Base-by-base conservation (phyloP, 495 filamentous ascomycete species). In the Aspergillus bridgeri region DNA sequence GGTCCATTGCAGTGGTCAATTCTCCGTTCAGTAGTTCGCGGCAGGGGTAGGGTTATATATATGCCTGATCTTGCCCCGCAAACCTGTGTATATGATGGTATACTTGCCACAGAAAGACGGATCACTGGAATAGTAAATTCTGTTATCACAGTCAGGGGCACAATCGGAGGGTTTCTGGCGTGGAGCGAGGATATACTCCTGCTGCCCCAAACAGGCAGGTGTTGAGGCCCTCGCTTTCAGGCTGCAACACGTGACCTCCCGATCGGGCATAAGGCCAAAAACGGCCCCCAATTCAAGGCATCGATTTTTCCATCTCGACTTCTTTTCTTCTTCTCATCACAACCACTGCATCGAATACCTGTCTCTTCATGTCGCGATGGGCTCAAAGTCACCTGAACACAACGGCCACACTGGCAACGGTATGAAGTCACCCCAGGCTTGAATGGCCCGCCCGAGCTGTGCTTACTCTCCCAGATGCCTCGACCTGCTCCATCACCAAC, bases 401-500 rank as follows among this genome's bases (percentile, higher is more conserved):
- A 42, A 65, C 33, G 44, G 44, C 44, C 62, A 59, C 9, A 43
- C 6, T 6, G 44, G 44, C 23, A 47, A 58, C 27, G 52, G 62
- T 65, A 65, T 54, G 46, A 5, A 48, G 23, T 17, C 11, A 23
- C 27, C 8, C 25, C 17, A 18, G 15, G 17, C 22, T 5, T 51
- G n/a, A n/a, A n/a, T n/a, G n/a, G n/a, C n/a, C n/a, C n/a, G 8
- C 6, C 17, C 19, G 24, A 33, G 2, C 11, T 5, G 1, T 52
- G 25, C 19, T 42, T 17, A 20, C 44, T 29, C 6, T 44, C 24
- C 19, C 38, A 68, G 61, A 60, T 63, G 59, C 64, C 52, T 64
- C 60, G 58, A 60, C 61, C 51, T 53, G 53, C 61, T 61, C 63
- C 54, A 65, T 44, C 61, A 79, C 77, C 27, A 60, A 69, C 60